phyloP scores from a whole-genome alignment of 768 basidiomycete species.

The Pulveroboletus sp. region DNA sequence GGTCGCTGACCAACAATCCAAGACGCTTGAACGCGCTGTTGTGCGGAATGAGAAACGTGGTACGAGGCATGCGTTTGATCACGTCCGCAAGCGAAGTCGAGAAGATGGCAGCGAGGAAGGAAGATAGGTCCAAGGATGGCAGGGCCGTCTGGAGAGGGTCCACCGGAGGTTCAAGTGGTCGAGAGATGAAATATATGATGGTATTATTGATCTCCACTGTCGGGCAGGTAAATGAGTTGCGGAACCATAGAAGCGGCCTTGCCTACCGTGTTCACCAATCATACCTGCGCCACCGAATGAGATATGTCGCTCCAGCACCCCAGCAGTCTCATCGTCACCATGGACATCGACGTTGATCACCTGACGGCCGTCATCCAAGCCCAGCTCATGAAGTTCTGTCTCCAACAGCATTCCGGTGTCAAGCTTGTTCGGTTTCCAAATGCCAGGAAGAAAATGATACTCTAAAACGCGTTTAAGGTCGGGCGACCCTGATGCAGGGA shows the following conservation, averaged over 20 bases:
- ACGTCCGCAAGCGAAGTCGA: conserved; percentile 77
- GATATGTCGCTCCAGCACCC: conserved; percentile 50
- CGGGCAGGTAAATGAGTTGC: conserved; percentile 8
- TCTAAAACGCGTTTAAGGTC: conserved; percentile 70
- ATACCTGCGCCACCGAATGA: conserved; percentile 81
- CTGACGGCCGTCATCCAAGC: conserved; percentile 65
- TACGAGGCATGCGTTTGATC: conserved; percentile 59
- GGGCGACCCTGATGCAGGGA: conserved; percentile 62
- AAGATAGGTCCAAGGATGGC: conserved; percentile 79
- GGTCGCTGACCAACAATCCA: conserved; percentile 78
- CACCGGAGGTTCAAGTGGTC: conserved; percentile 75
- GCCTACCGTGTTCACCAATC: conserved; percentile 72
- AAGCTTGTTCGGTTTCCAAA: conserved; percentile 67
- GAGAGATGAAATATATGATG: conserved; percentile 85
- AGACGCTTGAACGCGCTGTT: conserved; percentile 88
- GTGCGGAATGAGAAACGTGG: conserved; percentile 81
- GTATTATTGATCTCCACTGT: conserved; percentile 72
- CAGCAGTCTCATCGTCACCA: conserved; percentile 43
- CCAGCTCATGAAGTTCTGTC: conserved; percentile 70
- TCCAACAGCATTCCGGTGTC: conserved; percentile 71
- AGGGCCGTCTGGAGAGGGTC: conserved; percentile 79
- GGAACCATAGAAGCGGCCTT: neutral
- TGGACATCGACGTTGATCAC: conserved; percentile 67
- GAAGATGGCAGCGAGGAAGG: conserved; percentile 87
- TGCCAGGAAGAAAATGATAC: conserved; percentile 91